Evolutionary conservation across 176 grass and related monocot genomes (phyloP).

Genomic region (Oryza coarctata): DNA sequence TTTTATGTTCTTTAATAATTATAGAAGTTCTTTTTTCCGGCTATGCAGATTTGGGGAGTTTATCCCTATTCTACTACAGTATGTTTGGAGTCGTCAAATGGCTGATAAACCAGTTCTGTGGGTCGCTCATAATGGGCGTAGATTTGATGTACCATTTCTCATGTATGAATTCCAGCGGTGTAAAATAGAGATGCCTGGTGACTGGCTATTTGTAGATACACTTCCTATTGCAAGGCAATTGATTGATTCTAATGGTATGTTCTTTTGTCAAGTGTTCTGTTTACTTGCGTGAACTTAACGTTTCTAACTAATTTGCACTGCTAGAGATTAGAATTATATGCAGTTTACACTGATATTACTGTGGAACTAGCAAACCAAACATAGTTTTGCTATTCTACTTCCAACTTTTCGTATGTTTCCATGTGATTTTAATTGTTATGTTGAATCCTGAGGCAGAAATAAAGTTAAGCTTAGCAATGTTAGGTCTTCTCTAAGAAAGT

Average conservation of each 20-base stretch:
- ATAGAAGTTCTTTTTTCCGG: conserved; percentile 26
- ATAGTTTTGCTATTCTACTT: conserved; percentile 21
- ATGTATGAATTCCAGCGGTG: conserved; percentile 61
- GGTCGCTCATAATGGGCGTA: conserved; percentile 76
- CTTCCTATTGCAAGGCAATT: conserved; percentile 65
- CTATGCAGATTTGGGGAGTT: conserved; percentile 63
- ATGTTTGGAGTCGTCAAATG: conserved; percentile 69
- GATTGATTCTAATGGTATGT: conserved; percentile 52
- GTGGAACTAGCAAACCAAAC: conserved; percentile 22
- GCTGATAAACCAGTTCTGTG: conserved; percentile 66
- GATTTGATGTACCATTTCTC: conserved; percentile 84
- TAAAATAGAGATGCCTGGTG: conserved; percentile 58
- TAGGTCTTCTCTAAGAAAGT: conserved; percentile 9
- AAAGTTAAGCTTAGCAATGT: background rate
- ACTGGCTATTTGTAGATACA: conserved; percentile 82
- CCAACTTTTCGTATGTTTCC: background rate
- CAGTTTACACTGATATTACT: background rate
- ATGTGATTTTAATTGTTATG: background rate
- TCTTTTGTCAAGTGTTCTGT: conserved; percentile 23
- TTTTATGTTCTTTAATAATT: conserved; percentile 13
- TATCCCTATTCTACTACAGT: conserved; percentile 61
- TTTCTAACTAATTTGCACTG: conserved; percentile 24
- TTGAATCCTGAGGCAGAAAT: background rate
- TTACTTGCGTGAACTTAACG: conserved; percentile 24
- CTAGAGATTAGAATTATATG: conserved; percentile 18